A percentile compares a stretch with the other conserved stretches of the same genome.
These are phyloP conservation scores for Eucalyptus viminalis DNA, from an alignment of 345 rosid species.

Conservation along the genomic window DNA sequence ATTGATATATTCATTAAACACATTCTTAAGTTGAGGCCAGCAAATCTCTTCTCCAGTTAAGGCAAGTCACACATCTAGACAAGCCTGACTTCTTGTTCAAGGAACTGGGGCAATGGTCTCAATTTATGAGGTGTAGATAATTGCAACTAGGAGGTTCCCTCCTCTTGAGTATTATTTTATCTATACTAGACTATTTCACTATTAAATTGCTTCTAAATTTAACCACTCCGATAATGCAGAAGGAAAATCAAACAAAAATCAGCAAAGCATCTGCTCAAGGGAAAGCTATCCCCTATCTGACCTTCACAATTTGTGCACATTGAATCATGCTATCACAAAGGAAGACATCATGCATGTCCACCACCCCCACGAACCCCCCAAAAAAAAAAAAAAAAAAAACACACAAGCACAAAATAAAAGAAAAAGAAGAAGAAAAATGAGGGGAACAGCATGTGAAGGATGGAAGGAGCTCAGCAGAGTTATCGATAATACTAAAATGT, in stretches of 20 bases:
- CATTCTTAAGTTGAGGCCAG: not conserved
- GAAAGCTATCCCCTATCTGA: not conserved
- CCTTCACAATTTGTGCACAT: not conserved
- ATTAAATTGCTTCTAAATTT: not conserved
- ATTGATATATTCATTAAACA: not conserved
- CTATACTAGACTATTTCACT: not conserved
- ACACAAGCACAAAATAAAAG: not conserved
- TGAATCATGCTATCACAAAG: not conserved
- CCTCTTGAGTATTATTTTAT: not conserved
- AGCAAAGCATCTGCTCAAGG: not conserved
- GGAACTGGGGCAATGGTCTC: not conserved
- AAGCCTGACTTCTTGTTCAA: not conserved
- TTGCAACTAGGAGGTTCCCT: not conserved
- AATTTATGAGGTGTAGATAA: not conserved
- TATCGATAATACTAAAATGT: not conserved
- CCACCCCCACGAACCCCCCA: not conserved
- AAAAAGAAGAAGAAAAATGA: not conserved
- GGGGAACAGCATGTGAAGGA: not conserved
- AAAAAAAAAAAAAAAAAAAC: no score
- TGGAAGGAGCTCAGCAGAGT: not conserved
- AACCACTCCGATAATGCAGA: not conserved
- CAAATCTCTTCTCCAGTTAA: not conserved
- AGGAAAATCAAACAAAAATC: not conserved
- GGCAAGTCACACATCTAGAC: not conserved
- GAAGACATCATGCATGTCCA: not conserved